Percentiles rank a stretch among this genome's conserved stretches.
Evolutionary conservation across 495 filamentous ascomycete genomes (phyloP).

Genomic region (Penicillium robsamsonii): DNA sequence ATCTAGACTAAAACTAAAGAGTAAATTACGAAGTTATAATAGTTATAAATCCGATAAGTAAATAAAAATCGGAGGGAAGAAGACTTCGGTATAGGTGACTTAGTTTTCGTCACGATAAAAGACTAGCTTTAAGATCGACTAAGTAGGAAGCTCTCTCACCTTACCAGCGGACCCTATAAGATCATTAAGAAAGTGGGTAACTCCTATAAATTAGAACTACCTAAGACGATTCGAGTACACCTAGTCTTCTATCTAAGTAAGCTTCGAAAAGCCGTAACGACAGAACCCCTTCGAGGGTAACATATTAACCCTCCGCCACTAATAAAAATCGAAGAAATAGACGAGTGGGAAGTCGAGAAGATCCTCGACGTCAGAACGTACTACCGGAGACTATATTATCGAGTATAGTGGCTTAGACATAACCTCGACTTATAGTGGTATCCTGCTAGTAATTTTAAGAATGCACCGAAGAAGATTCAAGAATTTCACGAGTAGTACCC

Average conservation of each 20-base stretch:
- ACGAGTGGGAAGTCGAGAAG: conserved; percentile 15
- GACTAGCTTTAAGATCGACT: too few relatives aligned
- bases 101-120: too few relatives aligned
- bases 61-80: too few relatives aligned
- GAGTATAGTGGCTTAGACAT: conserved; percentile 3
- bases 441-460: not conserved
- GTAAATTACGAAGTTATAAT: too few relatives aligned
- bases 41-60: too few relatives aligned
- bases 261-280: not conserved
- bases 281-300: not conserved
- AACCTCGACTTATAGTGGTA: conserved; percentile 10
- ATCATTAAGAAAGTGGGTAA: not conserved
- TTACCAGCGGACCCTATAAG: not conserved
- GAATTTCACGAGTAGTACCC: not conserved
- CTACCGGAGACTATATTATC: conserved; percentile 13
- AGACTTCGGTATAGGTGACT: too few relatives aligned
- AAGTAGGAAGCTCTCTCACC: too few relatives aligned
- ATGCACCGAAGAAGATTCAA: not conserved
- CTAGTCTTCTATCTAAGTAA: conserved; percentile 18
- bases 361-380: not conserved
- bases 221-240: not conserved
- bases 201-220: not conserved
- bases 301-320: not conserved
- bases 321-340: not conserved
- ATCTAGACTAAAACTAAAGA: too few relatives aligned